Base-by-base conservation (phyloP, 2,329 filamentous ascomycete genomes). In the Diplodia corticola region DNA sequence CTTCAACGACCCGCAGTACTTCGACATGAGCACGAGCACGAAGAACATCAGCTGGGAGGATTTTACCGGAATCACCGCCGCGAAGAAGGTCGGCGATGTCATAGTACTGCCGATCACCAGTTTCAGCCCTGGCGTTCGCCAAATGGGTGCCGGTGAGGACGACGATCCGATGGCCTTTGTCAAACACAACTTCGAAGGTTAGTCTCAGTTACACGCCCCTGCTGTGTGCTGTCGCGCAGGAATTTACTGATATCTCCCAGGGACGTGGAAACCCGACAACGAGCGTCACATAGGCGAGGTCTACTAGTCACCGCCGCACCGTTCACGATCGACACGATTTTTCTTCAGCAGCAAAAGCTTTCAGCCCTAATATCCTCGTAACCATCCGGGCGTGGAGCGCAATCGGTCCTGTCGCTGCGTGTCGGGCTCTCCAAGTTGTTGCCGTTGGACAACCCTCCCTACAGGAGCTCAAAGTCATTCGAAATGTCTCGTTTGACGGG, bases 91-190 rank as follows among this genome's bases (percentile, higher is more conserved):
- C 20, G 95, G 95, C 53, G 95, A 99, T 78, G 92, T 97, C 2
- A 88, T 97, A 63, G 89, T 99, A 15, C 81, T 99, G 67, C 95
- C 95, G 28, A 98, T 99, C 73, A 99, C 95, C 6, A 94, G 93
- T 78, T 99, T 99, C 82, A 97, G 93, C 73, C 95, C 95, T 0
- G 95, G 95, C 28, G 92, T 98, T 51, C 86, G 89, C 71, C 93
- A 97, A 76, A 98, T 97, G 93, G 91, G 91, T 13, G 91, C 95
- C 53, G 89, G 89, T 73, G 93, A 96, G 69, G 85, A 89, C 49
- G 92, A 97, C 71, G 90, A 98, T 76, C 92, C 93, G 1, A 94
- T 97, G 92, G 95, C 95, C 1, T 98, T 96, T 82, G 95, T 99
- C 68, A 93, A 95, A 80, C 95, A 99, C 80, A 89, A 93, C 65